Evolutionary conservation across 441 rosid genomes (phyloP).

Genomic region (Arabidopsis hybrid): DNA sequence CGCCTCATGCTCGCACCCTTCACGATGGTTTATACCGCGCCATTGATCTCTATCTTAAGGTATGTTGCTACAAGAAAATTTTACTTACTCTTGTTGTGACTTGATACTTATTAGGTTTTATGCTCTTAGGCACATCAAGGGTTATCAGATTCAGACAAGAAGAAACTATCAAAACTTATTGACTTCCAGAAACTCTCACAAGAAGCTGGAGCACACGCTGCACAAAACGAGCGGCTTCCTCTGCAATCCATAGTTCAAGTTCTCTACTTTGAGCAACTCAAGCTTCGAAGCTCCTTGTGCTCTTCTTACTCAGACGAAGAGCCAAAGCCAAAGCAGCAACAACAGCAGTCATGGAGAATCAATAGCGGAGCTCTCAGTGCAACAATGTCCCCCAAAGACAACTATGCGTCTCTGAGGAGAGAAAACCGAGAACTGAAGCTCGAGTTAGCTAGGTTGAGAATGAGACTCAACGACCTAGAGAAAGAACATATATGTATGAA

Average conservation of each 20-base stretch:
- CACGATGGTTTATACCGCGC: conserved; percentile 97
- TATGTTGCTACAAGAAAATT: conserved; percentile 39
- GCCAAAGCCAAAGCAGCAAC: conserved; percentile 69
- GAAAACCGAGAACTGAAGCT: conserved; percentile 94
- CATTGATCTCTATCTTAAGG: conserved; percentile 90
- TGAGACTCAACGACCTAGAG: conserved; percentile 97
- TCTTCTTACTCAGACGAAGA: conserved; percentile 78
- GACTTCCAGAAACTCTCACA: conserved; percentile 98
- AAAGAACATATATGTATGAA: conserved; percentile 97
- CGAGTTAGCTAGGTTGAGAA: conserved; percentile 90
- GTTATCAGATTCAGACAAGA: conserved; percentile 80
- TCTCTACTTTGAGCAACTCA: conserved; percentile 93
- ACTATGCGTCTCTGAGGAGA: conserved; percentile 92
- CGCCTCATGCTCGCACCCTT: conserved; percentile 83
- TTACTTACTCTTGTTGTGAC: background rate
- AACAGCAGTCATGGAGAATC: conserved; percentile 79
- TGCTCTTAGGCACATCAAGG: conserved; percentile 75
- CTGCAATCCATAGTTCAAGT: conserved; percentile 97
- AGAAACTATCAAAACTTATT: conserved; percentile 77
- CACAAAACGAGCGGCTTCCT: conserved; percentile 95
- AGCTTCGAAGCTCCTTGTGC: conserved; percentile 80
- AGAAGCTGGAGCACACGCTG: conserved; percentile 97
- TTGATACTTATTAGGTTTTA: conserved; percentile 27
- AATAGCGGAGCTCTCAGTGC: conserved; percentile 98
- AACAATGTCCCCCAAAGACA: conserved; percentile 96